Base-by-base conservation (phyloP, 2,329 filamentous ascomycete genomes). In the Pseudogymnoascus sp. region DNA sequence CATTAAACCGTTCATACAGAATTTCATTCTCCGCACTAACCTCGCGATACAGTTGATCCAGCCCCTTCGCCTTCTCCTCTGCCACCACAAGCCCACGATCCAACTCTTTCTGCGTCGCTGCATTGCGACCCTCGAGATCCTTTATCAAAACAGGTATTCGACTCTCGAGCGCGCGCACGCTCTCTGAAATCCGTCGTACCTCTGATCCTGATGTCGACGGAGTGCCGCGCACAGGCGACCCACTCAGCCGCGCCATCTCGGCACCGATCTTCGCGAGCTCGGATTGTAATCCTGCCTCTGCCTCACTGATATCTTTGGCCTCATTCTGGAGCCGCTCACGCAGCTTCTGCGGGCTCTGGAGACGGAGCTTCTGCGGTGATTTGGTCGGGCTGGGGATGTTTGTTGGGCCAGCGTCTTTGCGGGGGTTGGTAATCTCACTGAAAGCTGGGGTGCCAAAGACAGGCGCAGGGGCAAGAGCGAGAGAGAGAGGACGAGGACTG, bases 1-100 rank as follows among this genome's bases (percentile, higher is more conserved):
- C 83, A 69, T 97, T 96, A 78, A 97, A 96, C 63, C 87, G 87
- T 66, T 93, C 89, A 73, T 97, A 97, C 61, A 97, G 79, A 30
- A 93, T 83, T 75, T 97, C 92, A 68, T 97, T 97, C 77, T 97
- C 93, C 0, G 90, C 89, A 67, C 86, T 91, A 14, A 87, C 84
- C 70, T 96, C 91, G 65, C 90, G 89, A 76, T 95, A 96, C 59
- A 96, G 77, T 74, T 95, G 89, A 71, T 97, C 92, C 60, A 97
- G 84, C 39, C 88, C 88, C 67, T 86, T 88, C 62, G 87, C 86
- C 68, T 94, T 92, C 62, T 81, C 82, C 71, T 97, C 91, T 12
- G 84, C 85, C 1, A 90, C 85, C 67, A 84, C 81, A 12, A 96
- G 78, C 1, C 86, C 86, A 18, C 78, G 83, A 41, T 90, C 85